Conservation (phyloP, 164 flowering plant species). For the Chimonanthus praecox region DNA sequence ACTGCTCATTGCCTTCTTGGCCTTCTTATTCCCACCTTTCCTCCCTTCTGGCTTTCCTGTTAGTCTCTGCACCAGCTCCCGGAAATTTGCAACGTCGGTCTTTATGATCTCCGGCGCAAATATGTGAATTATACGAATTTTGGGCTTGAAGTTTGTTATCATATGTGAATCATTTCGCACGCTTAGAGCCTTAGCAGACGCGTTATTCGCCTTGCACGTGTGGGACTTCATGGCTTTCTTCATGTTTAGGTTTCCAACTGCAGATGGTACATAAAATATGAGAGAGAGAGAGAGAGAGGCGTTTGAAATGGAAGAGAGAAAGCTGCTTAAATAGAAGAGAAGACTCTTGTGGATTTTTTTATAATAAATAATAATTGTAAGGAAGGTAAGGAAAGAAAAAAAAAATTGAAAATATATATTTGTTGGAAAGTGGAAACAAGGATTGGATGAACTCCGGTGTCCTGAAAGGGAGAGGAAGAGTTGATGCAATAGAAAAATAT, state of each 20-base stretch:
- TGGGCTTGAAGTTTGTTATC: constrained; percentile 62
- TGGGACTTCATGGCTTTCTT: constrained; percentile 25
- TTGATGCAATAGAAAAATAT: background rate
- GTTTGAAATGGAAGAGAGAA: background rate
- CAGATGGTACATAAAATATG: background rate
- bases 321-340: background rate
- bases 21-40: constrained; percentile 17
- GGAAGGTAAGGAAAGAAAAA: background rate
- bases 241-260: constrained; percentile 16
- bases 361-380: too few relatives aligned
- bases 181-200: constrained; percentile 25
- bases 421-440: background rate
- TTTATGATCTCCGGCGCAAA: constrained; percentile 91
- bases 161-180: constrained; percentile 52
- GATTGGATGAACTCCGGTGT: background rate
- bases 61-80: constrained; percentile 81
- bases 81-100: constrained; percentile 72
- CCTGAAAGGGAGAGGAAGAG: background rate
- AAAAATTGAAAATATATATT: background rate
- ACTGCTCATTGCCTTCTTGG: constrained; percentile 1
- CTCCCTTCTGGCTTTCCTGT: constrained; percentile 62
- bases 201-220: constrained; percentile 5
- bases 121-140: constrained; percentile 78
- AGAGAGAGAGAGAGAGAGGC: constrained; percentile 8
- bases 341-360: background rate